Percentiles rank a stretch among this genome's conserved stretches.
These are phyloP conservation scores for Botrytis sinoallii DNA, from an alignment of 2,329 filamentous ascomycete genomes.

Conservation along the genomic window DNA sequence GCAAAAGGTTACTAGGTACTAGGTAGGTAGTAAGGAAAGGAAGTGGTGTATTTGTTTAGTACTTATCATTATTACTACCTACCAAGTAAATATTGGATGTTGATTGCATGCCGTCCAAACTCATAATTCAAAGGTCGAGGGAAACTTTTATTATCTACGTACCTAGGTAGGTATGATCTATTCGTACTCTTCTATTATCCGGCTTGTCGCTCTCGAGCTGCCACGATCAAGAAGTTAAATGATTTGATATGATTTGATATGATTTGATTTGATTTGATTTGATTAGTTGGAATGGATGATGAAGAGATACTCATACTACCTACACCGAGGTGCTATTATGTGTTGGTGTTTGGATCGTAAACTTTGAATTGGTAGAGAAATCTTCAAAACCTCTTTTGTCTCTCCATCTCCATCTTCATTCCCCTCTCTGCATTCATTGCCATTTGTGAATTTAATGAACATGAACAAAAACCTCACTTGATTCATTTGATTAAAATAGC, in stretches of 20 bases:
- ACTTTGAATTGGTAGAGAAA: background rate
- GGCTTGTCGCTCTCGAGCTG: background rate
- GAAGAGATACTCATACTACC: background rate
- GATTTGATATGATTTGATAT: background rate
- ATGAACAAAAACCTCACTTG: background rate
- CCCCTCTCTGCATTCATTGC: background rate
- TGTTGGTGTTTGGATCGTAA: background rate
- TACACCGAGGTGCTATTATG: background rate
- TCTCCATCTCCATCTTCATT: background rate
- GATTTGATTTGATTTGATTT: background rate
- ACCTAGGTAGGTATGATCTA: too few relatives aligned
- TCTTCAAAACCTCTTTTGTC: background rate
- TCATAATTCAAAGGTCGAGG: background rate
- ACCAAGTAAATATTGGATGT: too few relatives aligned
- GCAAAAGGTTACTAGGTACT: too few relatives aligned
- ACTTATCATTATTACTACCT: too few relatives aligned
- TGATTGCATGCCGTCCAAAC: background rate
- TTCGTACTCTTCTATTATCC: background rate
- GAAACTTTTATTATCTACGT: too few relatives aligned
- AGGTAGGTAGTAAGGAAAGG: background rate
- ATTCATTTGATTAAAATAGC: background rate
- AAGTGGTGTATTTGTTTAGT: background rate
- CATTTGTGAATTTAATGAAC: background rate
- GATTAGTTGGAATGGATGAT: background rate
- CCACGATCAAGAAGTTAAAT: background rate